Base-by-base conservation (phyloP, 2,329 filamentous ascomycete genomes). In the Claviceps capensis region DNA sequence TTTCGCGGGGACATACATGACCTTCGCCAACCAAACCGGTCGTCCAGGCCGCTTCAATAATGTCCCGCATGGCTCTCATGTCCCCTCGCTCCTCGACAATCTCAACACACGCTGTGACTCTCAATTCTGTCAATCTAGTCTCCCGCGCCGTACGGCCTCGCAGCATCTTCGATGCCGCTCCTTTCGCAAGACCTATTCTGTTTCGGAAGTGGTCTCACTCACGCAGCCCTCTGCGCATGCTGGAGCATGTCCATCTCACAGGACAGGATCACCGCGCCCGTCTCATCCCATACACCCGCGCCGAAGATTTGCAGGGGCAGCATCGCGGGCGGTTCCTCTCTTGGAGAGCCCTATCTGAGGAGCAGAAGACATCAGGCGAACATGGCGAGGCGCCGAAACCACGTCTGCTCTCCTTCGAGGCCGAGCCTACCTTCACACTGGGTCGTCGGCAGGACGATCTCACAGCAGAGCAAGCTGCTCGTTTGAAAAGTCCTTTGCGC, bases 341-440 rank as follows among this genome's bases (percentile, higher is more conserved):
- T n/a, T 69, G 65, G 63, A 70, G 69, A 48, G 58, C 56, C 53
- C 52, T 60, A 47, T 23, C 59, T 19, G 48, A 60, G 17, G 49
- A 56, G 36, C 38, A 57, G 22, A 49, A 56, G 14, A 47, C 46
- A 26, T 49, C 13, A 2, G 65, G 1, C 4, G 2, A n/a, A 57
- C 69, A 4, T 66, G 76, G 8, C 71, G 73, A 22, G 6, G 44
- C 23, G 13, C 53, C 48, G 8, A 49, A 17, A 14, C 86, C 88
- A 26, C 81, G 79, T 36, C 74, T 97, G 57, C 74, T 97, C 56
- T 89, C 88, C 57, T 93, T 95, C 67, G 83, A 87, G 51, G 86
- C 89, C 47, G 71, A 76, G 37, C 88, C 90, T 1, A 88, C 89
- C 47, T 96, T 93, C 69, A 96, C 91, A 14, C 85, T 90, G 57